Evolutionary conservation across 305 asterid genomes (phyloP), one percentile per base, ranked within the genome.

Genomic region (Caryopteris hybrid): DNA sequence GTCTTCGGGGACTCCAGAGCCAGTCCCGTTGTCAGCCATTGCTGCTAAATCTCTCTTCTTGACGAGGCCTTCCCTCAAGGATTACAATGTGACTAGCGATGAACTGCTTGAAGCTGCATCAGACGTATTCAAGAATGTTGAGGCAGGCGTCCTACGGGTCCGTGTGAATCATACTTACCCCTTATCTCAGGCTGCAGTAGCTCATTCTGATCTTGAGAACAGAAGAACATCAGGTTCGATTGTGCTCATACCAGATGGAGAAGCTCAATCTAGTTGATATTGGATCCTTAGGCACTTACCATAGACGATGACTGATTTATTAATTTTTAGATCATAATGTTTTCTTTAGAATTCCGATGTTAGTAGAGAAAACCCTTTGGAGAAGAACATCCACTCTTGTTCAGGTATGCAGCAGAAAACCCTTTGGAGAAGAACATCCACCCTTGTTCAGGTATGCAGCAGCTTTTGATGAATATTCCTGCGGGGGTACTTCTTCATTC

Each of bases 1-100:
- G 84, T 77, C 98, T n/a, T 89, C 96, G 1, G 96, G 95, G n/a
- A 38, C 69, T 7, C 95, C 95, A 41, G 97, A 88, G 18, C 85
- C 93, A 0, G 72, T 86, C 14, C 87, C 96, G 14, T 55, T 89
- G 54, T 76, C 92, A 0, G 78, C 87, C 17, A 81, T 92, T 38
- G 86, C 85, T 8, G 81, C 84, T 1, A 90, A 86, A 75, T 82
- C 91, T 34, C 85, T 89, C 50, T 86, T 83, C 89, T 72, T 92
- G 85, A 85, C 96, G 2, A 76, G 96, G 82, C 97, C 97, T n/a
- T 39, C 85, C 8, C 9, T 92, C 74, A 83, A 79, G 91, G 81
- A 82, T 0, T 89, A 92, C 83, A 85, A 76, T 0, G 18, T 55
- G 2, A 82, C 79, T n/a, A 77, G 83, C 25, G 96, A 88, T 2